Evolutionary conservation across 2,329 filamentous ascomycete genomes (phyloP).

Genomic region (Incumbomyces delicatus): DNA sequence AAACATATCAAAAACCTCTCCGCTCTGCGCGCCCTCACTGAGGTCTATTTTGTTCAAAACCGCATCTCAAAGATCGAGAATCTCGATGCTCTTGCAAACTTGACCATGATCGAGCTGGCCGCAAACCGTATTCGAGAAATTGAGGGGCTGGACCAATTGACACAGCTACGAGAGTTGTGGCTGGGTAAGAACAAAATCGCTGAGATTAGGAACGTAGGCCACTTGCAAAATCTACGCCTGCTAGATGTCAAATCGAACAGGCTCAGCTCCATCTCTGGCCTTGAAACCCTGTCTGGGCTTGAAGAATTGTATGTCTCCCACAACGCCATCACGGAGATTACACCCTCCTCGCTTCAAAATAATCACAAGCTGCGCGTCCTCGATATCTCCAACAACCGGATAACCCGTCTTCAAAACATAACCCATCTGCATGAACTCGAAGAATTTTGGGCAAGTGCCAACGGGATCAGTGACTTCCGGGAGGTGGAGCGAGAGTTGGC

Average conservation of each 20-base stretch:
- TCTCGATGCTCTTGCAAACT: constrained; percentile 60
- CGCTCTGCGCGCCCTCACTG: constrained; percentile 65
- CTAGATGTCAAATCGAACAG: constrained; percentile 94
- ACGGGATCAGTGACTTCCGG: constrained; percentile 65
- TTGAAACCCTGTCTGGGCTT: constrained; percentile 63
- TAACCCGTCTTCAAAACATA: constrained; percentile 65
- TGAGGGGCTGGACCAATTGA: constrained; percentile 68
- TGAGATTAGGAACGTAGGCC: constrained; percentile 63
- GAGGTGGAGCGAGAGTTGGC: constrained; percentile 68
- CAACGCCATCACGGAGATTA: constrained; percentile 72
- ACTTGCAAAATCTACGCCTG: constrained; percentile 69
- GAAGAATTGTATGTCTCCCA: constrained; percentile 95
- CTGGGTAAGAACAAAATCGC: constrained; percentile 95
- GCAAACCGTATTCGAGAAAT: constrained; percentile 89
- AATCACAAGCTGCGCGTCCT: constrained; percentile 63
- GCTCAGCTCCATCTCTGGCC: constrained; percentile 65
- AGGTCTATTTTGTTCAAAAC: constrained; percentile 90
- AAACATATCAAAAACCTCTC: constrained; percentile 89
- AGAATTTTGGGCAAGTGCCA: constrained; percentile 92
- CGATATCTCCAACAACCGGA: constrained; percentile 82
- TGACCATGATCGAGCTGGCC: constrained; percentile 80
- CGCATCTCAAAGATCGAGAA: constrained; percentile 83
- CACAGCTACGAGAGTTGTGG: constrained; percentile 80
- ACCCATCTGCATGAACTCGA: constrained; percentile 61
- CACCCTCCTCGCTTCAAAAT: constrained; percentile 51